Percentiles rank a stretch among this genome's conserved stretches.
Evolutionary conservation across 73 alveolate genomes (phyloP).

Genomic region (Tetrahymena elliotti): DNA sequence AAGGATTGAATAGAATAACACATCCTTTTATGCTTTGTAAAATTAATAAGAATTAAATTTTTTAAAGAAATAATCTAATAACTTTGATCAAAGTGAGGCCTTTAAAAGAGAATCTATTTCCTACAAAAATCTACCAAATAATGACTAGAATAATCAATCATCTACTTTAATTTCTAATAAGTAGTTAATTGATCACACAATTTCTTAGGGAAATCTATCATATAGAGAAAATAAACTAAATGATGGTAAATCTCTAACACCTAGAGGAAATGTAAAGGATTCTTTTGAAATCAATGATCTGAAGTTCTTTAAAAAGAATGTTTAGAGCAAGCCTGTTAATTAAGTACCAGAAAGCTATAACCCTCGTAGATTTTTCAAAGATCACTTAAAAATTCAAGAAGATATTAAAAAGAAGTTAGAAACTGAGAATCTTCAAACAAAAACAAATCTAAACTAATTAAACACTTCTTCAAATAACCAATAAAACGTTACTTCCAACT

Average conservation of each 20-base stretch:
- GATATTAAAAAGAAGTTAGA: not conserved
- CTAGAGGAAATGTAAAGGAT: not conserved
- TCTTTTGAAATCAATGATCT: not conserved
- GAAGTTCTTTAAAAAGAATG: not conserved
- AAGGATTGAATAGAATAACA: not conserved
- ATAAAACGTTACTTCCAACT: not conserved
- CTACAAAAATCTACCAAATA: not conserved
- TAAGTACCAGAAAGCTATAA: not conserved
- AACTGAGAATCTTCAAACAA: not conserved
- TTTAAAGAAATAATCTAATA: not conserved
- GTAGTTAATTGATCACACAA: not conserved
- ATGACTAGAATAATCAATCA: not conserved
- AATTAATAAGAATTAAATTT: not conserved
- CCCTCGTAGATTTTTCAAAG: not conserved
- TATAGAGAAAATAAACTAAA: not conserved
- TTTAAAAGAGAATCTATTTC: not conserved
- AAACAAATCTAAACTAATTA: not conserved
- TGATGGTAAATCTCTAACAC: not conserved
- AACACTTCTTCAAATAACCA: not conserved
- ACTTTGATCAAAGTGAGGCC: not conserved
- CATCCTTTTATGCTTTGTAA: not conserved
- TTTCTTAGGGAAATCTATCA: not conserved
- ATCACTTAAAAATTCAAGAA: not conserved
- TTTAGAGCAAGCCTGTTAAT: not conserved
- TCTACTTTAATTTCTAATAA: not conserved